Conservation (phyloP, 1,284 basidiomycete species). For the Lentinus polychrous region DNA sequence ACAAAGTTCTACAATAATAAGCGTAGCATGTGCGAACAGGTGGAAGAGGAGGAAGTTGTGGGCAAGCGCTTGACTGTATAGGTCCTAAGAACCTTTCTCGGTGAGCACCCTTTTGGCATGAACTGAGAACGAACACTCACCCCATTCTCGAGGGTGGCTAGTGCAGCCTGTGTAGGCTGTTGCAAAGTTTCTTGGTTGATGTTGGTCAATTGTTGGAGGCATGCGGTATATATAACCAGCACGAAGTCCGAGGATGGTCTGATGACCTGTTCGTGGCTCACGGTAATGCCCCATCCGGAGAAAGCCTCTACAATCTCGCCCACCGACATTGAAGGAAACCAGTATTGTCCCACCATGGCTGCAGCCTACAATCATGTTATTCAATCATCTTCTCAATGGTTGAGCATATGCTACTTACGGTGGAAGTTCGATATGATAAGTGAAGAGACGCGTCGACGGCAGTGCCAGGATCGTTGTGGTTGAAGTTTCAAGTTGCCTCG, state of each 20-base stretch:
- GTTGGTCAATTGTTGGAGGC: conserved; percentile 66
- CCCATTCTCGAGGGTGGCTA: conserved; percentile 45
- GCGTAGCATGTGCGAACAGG: conserved; percentile 17
- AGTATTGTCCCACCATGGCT: conserved; percentile 29
- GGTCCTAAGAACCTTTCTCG: conserved; percentile 19
- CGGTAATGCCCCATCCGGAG: conserved; percentile 56
- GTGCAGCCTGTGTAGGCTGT: conserved; percentile 47
- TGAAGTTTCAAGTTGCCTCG: no score
- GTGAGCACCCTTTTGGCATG: no score
- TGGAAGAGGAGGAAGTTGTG: conserved; percentile 25
- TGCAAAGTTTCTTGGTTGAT: conserved; percentile 55
- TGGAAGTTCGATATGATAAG: no score
- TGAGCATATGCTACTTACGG: no score
- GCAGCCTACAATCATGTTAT: no score
- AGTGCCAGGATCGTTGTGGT: no score
- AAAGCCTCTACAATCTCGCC: conserved; percentile 57
- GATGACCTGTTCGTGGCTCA: conserved; percentile 63
- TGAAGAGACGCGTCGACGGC: no score
- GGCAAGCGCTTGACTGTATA: conserved; percentile 21
- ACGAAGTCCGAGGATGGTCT: conserved; percentile 69
- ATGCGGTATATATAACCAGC: conserved; percentile 56
- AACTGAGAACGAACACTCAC: conserved; percentile 12
- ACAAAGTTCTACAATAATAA: not conserved
- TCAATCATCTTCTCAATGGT: no score
- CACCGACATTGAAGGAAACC: conserved; percentile 60